These are phyloP conservation scores for Starmerella geochares DNA, from an alignment of 805 yeast species.

Conservation along the genomic window DNA sequence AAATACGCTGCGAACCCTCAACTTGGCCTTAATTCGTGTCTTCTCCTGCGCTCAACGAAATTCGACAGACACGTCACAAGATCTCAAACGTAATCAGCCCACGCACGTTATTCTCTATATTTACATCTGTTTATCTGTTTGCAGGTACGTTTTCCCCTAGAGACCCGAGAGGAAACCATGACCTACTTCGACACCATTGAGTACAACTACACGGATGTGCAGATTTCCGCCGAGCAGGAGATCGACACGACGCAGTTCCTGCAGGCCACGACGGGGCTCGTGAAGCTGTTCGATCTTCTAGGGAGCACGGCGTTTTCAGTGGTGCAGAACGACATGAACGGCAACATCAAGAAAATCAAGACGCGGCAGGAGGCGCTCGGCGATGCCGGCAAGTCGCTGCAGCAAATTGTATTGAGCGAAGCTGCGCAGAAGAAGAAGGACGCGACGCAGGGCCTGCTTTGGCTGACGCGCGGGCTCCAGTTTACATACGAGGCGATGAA, in stretches of 20 bases:
- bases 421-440: slow-evolving; percentile 54
- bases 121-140: slow-evolving; percentile 2
- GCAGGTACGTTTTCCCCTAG: background rate
- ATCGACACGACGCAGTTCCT: slow-evolving; percentile 66
- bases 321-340: slow-evolving; percentile 80
- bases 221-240: slow-evolving; percentile 47
- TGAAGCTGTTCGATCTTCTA: slow-evolving; percentile 66
- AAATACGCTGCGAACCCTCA: too few species aligned
- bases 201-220: slow-evolving; percentile 64
- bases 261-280: slow-evolving; percentile 74
- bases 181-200: slow-evolving; percentile 76
- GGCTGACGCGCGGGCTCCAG: slow-evolving; percentile 73
- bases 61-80: background rate
- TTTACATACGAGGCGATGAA: slow-evolving; percentile 87
- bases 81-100: background rate
- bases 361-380: slow-evolving; percentile 41
- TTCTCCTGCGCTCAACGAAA: background rate
- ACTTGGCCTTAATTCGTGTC: background rate
- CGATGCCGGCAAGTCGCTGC: slow-evolving; percentile 57
- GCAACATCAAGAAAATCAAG: slow-evolving; percentile 70
- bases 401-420: slow-evolving; percentile 66
- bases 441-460: slow-evolving; percentile 82
- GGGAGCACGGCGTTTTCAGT: slow-evolving; percentile 78
- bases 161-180: slow-evolving; percentile 7
- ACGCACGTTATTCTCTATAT: background rate